Base-by-base conservation (phyloP, 2,329 filamentous ascomycete species). In the Calonectria leucothoes region DNA sequence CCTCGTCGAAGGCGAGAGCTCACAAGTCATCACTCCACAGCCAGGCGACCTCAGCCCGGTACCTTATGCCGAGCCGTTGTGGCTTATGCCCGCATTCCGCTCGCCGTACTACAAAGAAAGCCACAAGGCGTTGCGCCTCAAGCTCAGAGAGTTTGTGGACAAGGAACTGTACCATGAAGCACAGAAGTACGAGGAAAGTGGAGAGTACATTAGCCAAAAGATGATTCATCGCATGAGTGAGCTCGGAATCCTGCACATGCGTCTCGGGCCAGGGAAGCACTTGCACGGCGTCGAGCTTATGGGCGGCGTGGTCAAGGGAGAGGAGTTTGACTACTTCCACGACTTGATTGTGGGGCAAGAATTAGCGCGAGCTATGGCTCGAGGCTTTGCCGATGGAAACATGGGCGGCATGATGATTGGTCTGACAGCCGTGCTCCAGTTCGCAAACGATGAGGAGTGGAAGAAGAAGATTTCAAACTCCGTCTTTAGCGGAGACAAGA, bases 251-350 rank as follows among this genome's bases (percentile, higher is more conserved):
- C 85, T 97, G 57, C 94, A 94, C 78, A 96, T 96, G 94, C 91
- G 94, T 12, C 85, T 97, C 57, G 95, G 95, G 0, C 95, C 95
- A 0, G 95, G 95, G 12, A 94, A 94, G 85, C 95, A 97, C 83
- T 85, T 97, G 66, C 91, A 95, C 79, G 93, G 93, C 27, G 89
- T 93, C 35, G 87, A 89, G n/a, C 84, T 97, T 52, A 84, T 96
- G 67, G 90, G 89, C 73, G 94, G 94, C 45, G 93, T 88, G 17
- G 88, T 95, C 69, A 90, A 94, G 81, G 94, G 94, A 63, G 91
- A 95, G 83, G 93, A 96, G 74, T 97, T 95, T 79, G 94, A 97
- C 83, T 96, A 95, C 84, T 94, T 97, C 85, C 94, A 97, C 83
- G 95, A 97, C 82, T 83, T 97, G 82, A 91, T 97, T 75, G 87